phyloP scores from a whole-genome alignment of 2,329 filamentous ascomycete species.

The Cladorrhinum sp. region DNA sequence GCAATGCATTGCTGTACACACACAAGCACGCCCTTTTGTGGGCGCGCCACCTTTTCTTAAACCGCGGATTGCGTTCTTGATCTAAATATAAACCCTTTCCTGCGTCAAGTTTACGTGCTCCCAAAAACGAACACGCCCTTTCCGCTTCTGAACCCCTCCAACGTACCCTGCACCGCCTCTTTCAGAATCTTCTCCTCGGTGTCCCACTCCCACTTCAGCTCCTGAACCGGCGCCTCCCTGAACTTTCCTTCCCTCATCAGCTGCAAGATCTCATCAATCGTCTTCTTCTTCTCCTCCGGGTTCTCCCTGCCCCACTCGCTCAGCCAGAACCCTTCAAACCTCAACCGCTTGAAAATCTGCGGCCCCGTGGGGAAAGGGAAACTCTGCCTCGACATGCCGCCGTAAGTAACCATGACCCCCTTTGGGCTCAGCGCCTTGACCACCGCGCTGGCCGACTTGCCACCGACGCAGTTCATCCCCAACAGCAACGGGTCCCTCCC shows the following conservation, averaged over 20 bases:
- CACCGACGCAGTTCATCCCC: constrained; percentile 91
- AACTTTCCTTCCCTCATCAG: constrained; percentile 75
- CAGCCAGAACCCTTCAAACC: constrained; percentile 93
- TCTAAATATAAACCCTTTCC: no score
- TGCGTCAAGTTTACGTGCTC: constrained; percentile 44
- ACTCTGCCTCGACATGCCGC: constrained; percentile 89
- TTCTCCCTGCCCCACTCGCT: constrained; percentile 81
- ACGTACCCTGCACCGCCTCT: constrained; percentile 74
- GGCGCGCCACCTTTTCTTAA: no score
- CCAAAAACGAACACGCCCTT: constrained; percentile 88
- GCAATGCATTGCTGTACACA: no score
- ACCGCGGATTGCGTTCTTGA: no score
- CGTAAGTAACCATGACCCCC: constrained; percentile 85
- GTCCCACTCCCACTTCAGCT: constrained; percentile 79
- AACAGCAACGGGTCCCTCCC: constrained; percentile 71
- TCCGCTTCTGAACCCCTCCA: constrained; percentile 79
- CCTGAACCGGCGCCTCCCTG: constrained; percentile 75
- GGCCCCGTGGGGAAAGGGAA: constrained; percentile 76
- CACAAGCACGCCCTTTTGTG: no score
- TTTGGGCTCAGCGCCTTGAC: constrained; percentile 68
- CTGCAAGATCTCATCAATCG: constrained; percentile 79
- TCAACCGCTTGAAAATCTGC: constrained; percentile 89
- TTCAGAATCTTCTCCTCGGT: constrained; percentile 68
- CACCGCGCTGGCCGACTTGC: constrained; percentile 75
- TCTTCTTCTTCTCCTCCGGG: constrained; percentile 68